A percentile compares a stretch with the other conserved stretches of the same genome.
phyloP scores from a whole-genome alignment of 2,329 filamentous ascomycete genomes.

The Hymenoscyphus scutula region DNA sequence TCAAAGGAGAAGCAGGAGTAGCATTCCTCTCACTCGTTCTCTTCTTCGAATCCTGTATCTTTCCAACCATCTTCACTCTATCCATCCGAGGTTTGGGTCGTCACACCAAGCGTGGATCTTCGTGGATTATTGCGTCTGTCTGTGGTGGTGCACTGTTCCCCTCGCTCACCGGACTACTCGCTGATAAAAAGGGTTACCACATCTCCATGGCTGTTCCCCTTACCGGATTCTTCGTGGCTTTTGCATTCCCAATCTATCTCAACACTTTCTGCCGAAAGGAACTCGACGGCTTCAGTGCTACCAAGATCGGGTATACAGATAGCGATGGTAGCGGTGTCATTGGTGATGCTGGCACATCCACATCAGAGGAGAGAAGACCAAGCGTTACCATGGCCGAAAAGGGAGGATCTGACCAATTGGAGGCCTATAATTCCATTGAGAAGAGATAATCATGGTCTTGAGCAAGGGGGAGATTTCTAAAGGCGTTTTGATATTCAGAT shows the following conservation, averaged over 20 bases:
- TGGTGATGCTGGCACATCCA: slow-evolving; percentile 30
- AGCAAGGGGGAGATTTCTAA: neutral
- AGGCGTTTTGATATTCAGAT: neutral
- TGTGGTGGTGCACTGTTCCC: slow-evolving; percentile 72
- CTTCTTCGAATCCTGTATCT: slow-evolving; percentile 80
- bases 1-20: slow-evolving; percentile 47
- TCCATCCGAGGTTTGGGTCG: slow-evolving; percentile 72
- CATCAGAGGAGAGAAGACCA: slow-evolving; percentile 23
- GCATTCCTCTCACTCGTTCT: slow-evolving; percentile 67
- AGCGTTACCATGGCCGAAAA: slow-evolving; percentile 20
- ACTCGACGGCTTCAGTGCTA: slow-evolving; percentile 38
- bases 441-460: neutral
- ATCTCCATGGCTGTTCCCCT: slow-evolving; percentile 36
- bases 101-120: slow-evolving; percentile 73
- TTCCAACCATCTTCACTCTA: slow-evolving; percentile 76
- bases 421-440: slow-evolving; percentile 1
- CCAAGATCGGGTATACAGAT: slow-evolving; percentile 37
- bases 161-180: slow-evolving; percentile 56
- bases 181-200: slow-evolving; percentile 11
- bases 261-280: slow-evolving; percentile 36
- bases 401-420: slow-evolving; percentile 4
- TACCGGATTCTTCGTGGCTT: slow-evolving; percentile 36
- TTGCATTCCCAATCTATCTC: slow-evolving; percentile 38
- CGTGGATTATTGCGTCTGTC: slow-evolving; percentile 68
- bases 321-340: slow-evolving; percentile 29